phyloP scores from a whole-genome alignment of 163 green algal species.

The Trebouxiophyceae sp. region DNA sequence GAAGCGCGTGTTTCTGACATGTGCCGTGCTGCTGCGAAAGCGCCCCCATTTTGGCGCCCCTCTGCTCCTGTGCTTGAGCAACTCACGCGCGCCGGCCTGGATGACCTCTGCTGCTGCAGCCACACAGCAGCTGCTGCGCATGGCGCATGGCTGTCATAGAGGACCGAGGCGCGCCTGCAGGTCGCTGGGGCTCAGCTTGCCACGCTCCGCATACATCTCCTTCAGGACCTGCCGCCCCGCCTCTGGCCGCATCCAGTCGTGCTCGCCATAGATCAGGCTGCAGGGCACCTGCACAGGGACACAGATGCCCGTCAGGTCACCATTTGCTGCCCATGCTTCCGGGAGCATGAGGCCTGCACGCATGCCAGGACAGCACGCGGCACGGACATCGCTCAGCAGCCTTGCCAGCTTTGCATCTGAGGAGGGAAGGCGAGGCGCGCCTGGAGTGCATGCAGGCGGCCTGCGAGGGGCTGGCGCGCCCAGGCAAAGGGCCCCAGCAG shows the following conservation, averaged over 20 bases:
- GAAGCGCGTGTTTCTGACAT: too few relatives aligned
- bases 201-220: conserved; percentile 1
- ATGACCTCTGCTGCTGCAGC: too few relatives aligned
- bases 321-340: background rate
- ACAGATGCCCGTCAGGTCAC: background rate
- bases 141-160: too few relatives aligned
- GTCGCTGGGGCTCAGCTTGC: conserved; percentile 16
- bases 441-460: conserved; percentile 29
- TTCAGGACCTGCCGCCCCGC: conserved; percentile 26
- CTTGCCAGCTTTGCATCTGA: background rate
- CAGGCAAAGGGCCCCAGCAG: conserved; percentile 75
- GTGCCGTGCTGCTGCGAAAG: too few relatives aligned
- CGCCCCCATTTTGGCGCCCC: too few relatives aligned
- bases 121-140: too few relatives aligned
- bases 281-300: conserved; percentile 62
- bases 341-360: background rate
- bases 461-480: conserved; percentile 52
- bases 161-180: conserved; percentile 9
- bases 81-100: too few relatives aligned
- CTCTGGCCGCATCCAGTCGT: conserved; percentile 63
- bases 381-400: background rate
- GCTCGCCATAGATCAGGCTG: conserved; percentile 71
- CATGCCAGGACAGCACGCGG: background rate
- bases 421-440: conserved; percentile 1
- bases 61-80: too few relatives aligned